Conservation (phyloP, 164 flowering plant genomes). For the Vitis vinifera region DNA sequence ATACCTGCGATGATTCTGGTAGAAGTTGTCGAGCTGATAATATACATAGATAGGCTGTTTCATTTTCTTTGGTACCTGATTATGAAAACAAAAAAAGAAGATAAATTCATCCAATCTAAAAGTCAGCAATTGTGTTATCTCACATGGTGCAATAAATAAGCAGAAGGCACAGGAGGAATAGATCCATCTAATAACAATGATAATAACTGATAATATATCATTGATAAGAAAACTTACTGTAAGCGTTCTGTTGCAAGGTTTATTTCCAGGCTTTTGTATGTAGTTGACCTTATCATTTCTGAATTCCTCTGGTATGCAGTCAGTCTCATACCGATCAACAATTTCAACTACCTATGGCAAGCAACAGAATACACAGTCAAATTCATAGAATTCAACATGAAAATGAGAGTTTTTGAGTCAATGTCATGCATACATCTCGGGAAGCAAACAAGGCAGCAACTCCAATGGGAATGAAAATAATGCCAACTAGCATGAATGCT, state of each 20-base stretch:
- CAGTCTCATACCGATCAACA: slow-evolving; percentile 74
- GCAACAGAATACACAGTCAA: slow-evolving; percentile 11
- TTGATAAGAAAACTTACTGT: slow-evolving; percentile 37
- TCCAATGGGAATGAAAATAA: slow-evolving; percentile 87
- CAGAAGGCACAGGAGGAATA: too few relatives aligned
- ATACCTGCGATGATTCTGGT: slow-evolving; percentile 85
- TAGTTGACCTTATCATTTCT: slow-evolving; percentile 44
- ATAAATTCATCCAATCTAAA: neutral
- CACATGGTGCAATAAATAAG: too few relatives aligned
- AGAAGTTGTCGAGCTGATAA: slow-evolving; percentile 82
- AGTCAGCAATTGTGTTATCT: neutral
- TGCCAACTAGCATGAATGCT: slow-evolving; percentile 66
- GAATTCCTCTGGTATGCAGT: slow-evolving; percentile 47
- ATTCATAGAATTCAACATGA: neutral
- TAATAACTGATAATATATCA: neutral
- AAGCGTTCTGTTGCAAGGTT: slow-evolving; percentile 55
- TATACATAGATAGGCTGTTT: slow-evolving; percentile 74
- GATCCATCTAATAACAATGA: too few relatives aligned
- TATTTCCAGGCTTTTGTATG: slow-evolving; percentile 49
- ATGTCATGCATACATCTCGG: slow-evolving; percentile 57
- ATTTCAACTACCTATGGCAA: slow-evolving; percentile 80
- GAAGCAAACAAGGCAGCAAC: slow-evolving; percentile 82
- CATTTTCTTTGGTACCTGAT: slow-evolving; percentile 69
- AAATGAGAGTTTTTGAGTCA: neutral
- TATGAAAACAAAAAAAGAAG: neutral